Evolutionary conservation across 1,284 basidiomycete genomes (phyloP).

Genomic region (Malassezia psittaci): DNA sequence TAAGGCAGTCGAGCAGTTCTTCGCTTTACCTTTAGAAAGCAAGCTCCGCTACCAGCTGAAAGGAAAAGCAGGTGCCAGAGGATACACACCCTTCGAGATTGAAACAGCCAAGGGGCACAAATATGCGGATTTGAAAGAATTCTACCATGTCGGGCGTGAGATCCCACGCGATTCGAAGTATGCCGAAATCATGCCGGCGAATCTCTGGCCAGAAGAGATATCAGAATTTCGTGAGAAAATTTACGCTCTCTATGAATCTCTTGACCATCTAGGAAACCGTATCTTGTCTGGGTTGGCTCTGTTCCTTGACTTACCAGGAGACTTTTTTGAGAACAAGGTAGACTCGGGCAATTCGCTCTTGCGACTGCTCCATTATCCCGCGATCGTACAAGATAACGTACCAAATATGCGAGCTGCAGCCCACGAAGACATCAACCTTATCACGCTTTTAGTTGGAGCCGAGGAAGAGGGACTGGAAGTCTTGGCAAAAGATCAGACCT

Average conservation of each 20-base stretch:
- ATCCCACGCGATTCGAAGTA: conserved; percentile 5
- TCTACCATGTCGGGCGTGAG: conserved; percentile 12
- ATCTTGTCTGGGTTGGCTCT: conserved; percentile 5
- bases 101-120: conserved; percentile 6
- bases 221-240: neutral
- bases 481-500: neutral
- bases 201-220: conserved; percentile 8
- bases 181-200: neutral
- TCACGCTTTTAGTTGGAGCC: conserved; percentile 10
- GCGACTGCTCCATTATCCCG: conserved; percentile 4
- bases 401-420: conserved; percentile 7
- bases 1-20: conserved; percentile 1
- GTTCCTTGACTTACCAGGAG: conserved; percentile 1
- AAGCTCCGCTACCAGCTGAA: conserved; percentile 7
- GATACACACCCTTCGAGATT: conserved; percentile 7
- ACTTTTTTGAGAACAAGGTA: conserved; percentile 1
- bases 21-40: neutral
- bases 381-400: neutral
- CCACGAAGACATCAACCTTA: conserved; percentile 12
- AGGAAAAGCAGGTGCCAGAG: conserved; percentile 6
- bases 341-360: conserved; percentile 9
- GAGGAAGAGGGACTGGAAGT: conserved; percentile 11
- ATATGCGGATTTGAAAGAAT: conserved; percentile 10
- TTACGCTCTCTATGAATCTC: neutral
- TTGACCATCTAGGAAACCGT: conserved; percentile 4